Base-by-base conservation (phyloP, 768 basidiomycete genomes). In the Chalciporus piperatus region DNA sequence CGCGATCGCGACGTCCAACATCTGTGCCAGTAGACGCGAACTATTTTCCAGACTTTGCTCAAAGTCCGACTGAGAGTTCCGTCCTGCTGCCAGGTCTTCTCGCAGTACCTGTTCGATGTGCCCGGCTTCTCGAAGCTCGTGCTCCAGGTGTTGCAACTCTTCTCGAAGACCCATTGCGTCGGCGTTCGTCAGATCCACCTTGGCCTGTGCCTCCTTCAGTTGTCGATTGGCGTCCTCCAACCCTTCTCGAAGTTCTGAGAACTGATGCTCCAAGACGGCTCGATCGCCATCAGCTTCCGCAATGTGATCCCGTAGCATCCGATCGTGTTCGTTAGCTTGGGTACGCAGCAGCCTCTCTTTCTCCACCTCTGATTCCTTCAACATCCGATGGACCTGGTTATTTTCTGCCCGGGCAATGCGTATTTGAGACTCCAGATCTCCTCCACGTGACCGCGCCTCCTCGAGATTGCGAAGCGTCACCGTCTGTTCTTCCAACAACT, bases 231-330 rank as follows among this genome's bases (percentile, higher is more conserved):
- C 74, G 51, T 78, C 75, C 49, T 87, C 88, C 45, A 86, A 70
- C 8, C 76, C 75, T 1, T 81, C 82, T 57, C 80, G 78, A 33
- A 90, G 71, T 63, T 90, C 89, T 37, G 80, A 82, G 64, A 89
- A 85, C 66, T 93, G 89, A 45, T 94, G 84, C 69, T 97, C 93
- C 41, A 97, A 74, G 13, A 96, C 92, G 0, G 94, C 93, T 8
- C 92, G 82, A 66, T 98, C 94, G 1, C 93, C 90, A 61, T 97
- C 92, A 13, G 93, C 90, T 68, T 98, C 95, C 3, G 89, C 89
- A 48, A 89, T 86, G 60, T 94, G 89, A 65, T 97, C 93, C 1
- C 92, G 81, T 55, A 97, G 82, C 40, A 76, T 68, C 30, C 79
- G 72, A 51, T 86, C 84, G 50, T 83, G 76, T 61, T 78, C 89